phyloP scores from a whole-genome alignment of 2,329 filamentous ascomycete species.

The Sporothrix brunneoviolacea region DNA sequence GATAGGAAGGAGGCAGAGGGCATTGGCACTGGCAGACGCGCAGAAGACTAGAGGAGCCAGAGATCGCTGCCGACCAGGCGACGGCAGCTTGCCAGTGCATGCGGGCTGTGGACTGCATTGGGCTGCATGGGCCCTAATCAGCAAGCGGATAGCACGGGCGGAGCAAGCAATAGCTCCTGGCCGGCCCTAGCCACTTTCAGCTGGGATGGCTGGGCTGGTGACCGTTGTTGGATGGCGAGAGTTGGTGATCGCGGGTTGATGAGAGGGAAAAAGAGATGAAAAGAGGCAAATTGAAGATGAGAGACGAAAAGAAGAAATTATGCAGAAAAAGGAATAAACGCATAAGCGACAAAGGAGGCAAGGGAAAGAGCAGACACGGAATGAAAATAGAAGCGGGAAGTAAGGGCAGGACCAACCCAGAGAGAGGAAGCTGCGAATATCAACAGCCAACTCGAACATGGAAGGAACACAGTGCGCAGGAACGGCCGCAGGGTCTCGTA shows the following conservation, averaged over 20 bases:
- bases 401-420: neutral
- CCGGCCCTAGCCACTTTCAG: neutral
- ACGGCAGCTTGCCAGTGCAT: neutral
- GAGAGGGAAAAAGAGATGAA: neutral
- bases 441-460: neutral
- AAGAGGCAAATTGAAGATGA: neutral
- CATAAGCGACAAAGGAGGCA: no score
- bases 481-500: no score
- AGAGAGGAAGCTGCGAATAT: conserved; percentile 2
- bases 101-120: neutral
- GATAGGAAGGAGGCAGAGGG: no score
- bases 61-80: neutral
- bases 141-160: conserved; percentile 4
- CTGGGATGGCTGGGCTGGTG: neutral
- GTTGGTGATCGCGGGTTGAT: neutral
- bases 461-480: conserved; percentile 3
- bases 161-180: conserved; percentile 1
- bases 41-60: neutral
- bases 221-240: neutral
- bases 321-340: no score
- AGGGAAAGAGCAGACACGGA: neutral
- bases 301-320: neutral
- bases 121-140: conserved; percentile 1
- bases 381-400: neutral
- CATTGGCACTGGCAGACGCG: no score